These are phyloP conservation scores for Claviceps citrina DNA, from an alignment of 2,329 filamentous ascomycete genomes.

Conservation along the genomic window DNA sequence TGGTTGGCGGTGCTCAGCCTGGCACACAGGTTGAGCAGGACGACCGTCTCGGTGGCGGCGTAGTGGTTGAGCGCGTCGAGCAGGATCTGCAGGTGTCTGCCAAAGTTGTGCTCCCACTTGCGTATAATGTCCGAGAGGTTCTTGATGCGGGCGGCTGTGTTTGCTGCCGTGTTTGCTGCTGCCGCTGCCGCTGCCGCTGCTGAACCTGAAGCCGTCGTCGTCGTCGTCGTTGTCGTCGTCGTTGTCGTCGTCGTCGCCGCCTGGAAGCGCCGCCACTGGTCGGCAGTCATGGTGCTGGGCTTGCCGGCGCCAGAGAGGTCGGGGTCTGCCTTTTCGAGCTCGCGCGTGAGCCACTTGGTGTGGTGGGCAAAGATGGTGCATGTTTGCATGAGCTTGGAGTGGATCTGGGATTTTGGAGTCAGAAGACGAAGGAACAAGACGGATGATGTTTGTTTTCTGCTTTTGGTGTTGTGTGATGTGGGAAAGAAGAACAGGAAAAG, in stretches of 20 bases:
- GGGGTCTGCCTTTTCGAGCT: slow-evolving; percentile 69
- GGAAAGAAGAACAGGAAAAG: neutral
- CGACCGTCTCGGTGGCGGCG: slow-evolving; percentile 91
- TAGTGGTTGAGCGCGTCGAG: slow-evolving; percentile 94
- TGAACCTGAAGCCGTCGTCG: no score
- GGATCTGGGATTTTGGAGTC: slow-evolving; percentile 28
- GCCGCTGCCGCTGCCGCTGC: slow-evolving; percentile 8
- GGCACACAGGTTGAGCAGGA: slow-evolving; percentile 75
- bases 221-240: no score
- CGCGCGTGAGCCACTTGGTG: slow-evolving; percentile 70
- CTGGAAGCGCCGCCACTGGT: slow-evolving; percentile 46
- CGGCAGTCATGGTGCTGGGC: slow-evolving; percentile 42
- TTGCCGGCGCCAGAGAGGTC: slow-evolving; percentile 50
- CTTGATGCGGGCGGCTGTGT: slow-evolving; percentile 38
- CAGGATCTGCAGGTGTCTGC: slow-evolving; percentile 78
- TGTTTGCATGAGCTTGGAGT: slow-evolving; percentile 91
- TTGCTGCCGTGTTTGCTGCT: slow-evolving; percentile 11
- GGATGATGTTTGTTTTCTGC: no score
- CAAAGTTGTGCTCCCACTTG: slow-evolving; percentile 90
- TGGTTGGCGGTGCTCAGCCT: slow-evolving; percentile 68
- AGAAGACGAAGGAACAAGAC: neutral
- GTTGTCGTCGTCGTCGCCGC: slow-evolving; percentile 20
- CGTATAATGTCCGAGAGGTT: slow-evolving; percentile 76
- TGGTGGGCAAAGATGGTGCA: slow-evolving; percentile 90
- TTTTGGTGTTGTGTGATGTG: no score